A percentile compares a stretch with the other conserved stretches of the same genome.
phyloP scores from a whole-genome alignment of 2,329 filamentous ascomycete genomes.

The Chalaropsis ovoidea region DNA sequence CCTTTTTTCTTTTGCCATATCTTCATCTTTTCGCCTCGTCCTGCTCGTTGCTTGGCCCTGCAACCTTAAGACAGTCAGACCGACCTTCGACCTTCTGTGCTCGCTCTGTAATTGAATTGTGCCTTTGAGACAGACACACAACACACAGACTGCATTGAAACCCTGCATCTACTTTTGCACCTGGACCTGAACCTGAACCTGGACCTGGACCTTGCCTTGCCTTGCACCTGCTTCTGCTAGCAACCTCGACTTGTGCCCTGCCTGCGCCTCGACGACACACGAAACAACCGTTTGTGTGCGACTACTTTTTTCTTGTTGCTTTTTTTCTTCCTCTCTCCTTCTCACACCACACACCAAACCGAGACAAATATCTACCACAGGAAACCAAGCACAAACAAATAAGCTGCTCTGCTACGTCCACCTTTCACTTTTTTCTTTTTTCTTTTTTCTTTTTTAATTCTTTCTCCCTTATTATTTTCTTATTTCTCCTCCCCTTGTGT shows the following conservation, averaged over 20 bases:
- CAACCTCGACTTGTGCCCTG: constrained; percentile 13
- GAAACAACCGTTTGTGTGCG: constrained; percentile 13
- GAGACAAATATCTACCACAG: constrained; percentile 8
- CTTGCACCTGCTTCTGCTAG: constrained; percentile 13
- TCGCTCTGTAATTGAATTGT: constrained; percentile 7
- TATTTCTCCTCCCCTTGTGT: constrained; percentile 11
- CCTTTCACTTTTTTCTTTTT: constrained; percentile 5
- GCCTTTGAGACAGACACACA: constrained; percentile 8
- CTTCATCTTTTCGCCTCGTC: background rate
- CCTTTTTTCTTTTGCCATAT: background rate
- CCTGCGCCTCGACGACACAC: constrained; percentile 12
- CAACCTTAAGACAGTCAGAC: background rate
- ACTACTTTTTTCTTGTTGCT: constrained; percentile 14
- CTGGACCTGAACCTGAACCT: constrained; percentile 11
- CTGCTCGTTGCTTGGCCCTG: background rate
- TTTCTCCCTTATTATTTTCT: constrained; percentile 9
- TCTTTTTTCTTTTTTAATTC: constrained; percentile 13
- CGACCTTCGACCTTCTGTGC: constrained; percentile 7
- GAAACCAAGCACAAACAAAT: constrained; percentile 16
- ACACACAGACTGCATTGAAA: constrained; percentile 13
- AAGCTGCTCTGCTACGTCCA: background rate
- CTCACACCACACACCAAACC: constrained; percentile 8
- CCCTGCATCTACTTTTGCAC: constrained; percentile 15
- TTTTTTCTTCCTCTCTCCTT: constrained; percentile 19
- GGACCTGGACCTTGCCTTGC: constrained; percentile 14